A percentile compares a stretch with the other conserved stretches of the same genome.
phyloP scores from a whole-genome alignment of 2,329 filamentous ascomycete genomes.

The Fragosphaeria purpurea region DNA sequence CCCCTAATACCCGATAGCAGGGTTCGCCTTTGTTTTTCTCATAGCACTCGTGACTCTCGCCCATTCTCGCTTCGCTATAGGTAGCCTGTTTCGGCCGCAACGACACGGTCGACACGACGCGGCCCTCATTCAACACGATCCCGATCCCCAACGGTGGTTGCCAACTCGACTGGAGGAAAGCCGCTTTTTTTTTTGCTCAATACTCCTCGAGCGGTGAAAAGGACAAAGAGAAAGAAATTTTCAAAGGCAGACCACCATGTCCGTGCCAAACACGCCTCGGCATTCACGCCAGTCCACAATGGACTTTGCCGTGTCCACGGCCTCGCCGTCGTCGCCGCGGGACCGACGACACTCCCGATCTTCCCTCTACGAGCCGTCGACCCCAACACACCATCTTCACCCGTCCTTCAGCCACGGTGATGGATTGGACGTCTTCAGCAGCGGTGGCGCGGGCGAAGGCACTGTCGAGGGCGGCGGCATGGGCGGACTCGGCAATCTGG shows the following conservation, averaged over 20 bases:
- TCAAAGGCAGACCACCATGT: constrained; percentile 3
- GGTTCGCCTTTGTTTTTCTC: constrained; percentile 5
- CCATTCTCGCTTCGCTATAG: constrained; percentile 3
- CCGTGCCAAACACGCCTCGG: constrained; percentile 43
- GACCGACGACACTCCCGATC: constrained; percentile 39
- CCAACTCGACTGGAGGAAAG: too few species aligned
- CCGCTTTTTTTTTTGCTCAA: too few species aligned
- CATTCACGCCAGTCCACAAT: constrained; percentile 51
- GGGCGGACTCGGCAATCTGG: constrained; percentile 64
- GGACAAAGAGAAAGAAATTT: too few species aligned
- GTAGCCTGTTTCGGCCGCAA: constrained; percentile 9
- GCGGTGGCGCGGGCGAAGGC: constrained; percentile 9
- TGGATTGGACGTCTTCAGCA: constrained; percentile 26
- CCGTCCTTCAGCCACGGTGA: constrained; percentile 36
- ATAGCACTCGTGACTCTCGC: constrained; percentile 1
- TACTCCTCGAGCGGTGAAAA: too few species aligned
- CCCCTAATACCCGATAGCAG: constrained; percentile 10
- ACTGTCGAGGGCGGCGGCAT: constrained; percentile 30
- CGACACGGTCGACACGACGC: constrained; percentile 2
- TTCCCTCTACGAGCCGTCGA: constrained; percentile 36
- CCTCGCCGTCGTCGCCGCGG: constrained; percentile 31
- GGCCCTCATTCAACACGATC: too few species aligned
- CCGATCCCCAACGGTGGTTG: too few species aligned
- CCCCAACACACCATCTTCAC: constrained; percentile 29
- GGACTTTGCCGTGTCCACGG: constrained; percentile 32